Evolutionary conservation across 495 filamentous ascomycete species (phyloP).

Genomic region (Venustampulla echinocandica): DNA sequence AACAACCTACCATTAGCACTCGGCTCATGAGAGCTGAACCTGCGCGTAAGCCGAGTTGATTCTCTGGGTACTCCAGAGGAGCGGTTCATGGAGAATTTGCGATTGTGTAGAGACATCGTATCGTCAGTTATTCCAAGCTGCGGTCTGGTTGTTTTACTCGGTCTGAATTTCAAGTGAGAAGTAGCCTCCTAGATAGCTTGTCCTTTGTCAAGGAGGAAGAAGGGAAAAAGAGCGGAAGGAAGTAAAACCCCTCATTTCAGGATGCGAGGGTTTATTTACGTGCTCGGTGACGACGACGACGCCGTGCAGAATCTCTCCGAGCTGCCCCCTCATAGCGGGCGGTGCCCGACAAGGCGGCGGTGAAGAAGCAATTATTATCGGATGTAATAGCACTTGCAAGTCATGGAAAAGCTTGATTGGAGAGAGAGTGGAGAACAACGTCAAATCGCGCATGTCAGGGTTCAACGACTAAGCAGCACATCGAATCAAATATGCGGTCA

Average conservation of each 20-base stretch:
- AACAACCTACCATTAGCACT: conserved; percentile 37
- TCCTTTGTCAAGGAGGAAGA: no score
- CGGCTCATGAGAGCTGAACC: conserved; percentile 44
- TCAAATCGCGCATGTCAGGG: background rate
- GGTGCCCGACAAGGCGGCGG: no score
- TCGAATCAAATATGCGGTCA: background rate
- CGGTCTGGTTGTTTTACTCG: no score
- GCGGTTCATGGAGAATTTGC: conserved; percentile 51
- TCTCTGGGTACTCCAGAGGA: conserved; percentile 43
- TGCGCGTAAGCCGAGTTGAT: conserved; percentile 26
- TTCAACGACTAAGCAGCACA: background rate
- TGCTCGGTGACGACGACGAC: no score
- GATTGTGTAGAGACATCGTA: conserved; percentile 33
- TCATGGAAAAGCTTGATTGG: conserved; percentile 1
- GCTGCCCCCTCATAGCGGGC: no score
- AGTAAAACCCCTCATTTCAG: no score
- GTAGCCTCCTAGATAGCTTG: no score
- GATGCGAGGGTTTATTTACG: no score
- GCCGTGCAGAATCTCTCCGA: no score
- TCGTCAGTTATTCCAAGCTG: no score
- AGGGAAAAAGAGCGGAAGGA: no score
- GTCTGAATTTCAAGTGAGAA: no score
- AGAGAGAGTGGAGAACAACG: background rate
- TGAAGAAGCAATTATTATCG: conserved; percentile 4
- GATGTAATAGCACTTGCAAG: background rate